Evolutionary conservation across 257 asterid species (phyloP), one percentile per base, ranked within the genome.

Genomic region (Mitragyna speciosa): DNA sequence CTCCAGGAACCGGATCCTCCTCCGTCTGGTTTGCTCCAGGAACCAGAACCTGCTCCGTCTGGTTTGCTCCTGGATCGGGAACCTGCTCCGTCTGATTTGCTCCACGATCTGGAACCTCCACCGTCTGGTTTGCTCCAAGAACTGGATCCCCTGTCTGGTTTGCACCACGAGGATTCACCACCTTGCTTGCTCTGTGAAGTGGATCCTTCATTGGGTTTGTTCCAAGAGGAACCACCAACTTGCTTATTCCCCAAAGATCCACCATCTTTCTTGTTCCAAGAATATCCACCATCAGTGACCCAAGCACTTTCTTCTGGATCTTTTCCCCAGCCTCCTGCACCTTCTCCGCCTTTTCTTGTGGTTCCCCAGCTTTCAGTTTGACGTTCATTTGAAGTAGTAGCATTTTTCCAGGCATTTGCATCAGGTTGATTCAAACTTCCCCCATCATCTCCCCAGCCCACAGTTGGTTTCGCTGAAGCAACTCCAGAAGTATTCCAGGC

Each of bases 401-500:
- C 87, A 70, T 85, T 86, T 68, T 70, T 79, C 91, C 90, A 88
- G 58, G 81, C 24, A 49, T 80, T 76, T 59, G 84, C 73, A 80
- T 85, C 90, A 24, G 89, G 87, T 81, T 82, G 84, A 86, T 78
- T 81, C 45, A 77, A 81, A 77, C 71, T 84, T 77, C 78, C 85
- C 78, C 83, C 85, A 19, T 80, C 74, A 79, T 79, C 80, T 47
- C 78, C 84, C 78, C 81, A 83, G 74, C 73, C 84, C 19, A 48
- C 77, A 31, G 79, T 81, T 74, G 88, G 87, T 75, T 86, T 82
- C 79, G 71, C 85, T 24, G 89, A 54, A 74, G 87, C 75, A 81
- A 54, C 87, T 83, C 86, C 91, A 72, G 86, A 65, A 78, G 79
- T 77, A 68, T 85, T 88, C 89, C 93, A 92, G 78, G 82, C 85